These are phyloP conservation scores for Blepharisma undulans DNA, from an alignment of 169 alveolate genomes.

Conservation along the genomic window DNA sequence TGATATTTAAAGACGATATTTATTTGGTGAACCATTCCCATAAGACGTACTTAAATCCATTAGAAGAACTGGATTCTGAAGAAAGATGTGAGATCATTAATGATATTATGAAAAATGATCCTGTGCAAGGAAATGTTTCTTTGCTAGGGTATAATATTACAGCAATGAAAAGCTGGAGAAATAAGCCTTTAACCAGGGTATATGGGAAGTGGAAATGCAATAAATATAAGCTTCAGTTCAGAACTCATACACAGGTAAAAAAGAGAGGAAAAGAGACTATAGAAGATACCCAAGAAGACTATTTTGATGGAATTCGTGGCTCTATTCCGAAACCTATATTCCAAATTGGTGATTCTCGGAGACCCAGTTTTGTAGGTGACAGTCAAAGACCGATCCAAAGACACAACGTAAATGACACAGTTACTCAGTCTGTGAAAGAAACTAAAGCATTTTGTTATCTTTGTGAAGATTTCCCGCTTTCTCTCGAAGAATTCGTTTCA, in stretches of 20 bases:
- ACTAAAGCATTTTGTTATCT: not conserved
- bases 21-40: conserved; percentile 13
- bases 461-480: not conserved
- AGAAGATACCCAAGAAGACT: not conserved
- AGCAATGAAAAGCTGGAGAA: not conserved
- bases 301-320: not conserved
- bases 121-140: conserved; percentile 34
- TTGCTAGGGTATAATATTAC: not conserved
- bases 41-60: not conserved
- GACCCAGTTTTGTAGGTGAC: not conserved
- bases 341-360: not conserved
- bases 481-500: not conserved
- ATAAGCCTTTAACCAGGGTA: not conserved
- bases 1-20: not conserved
- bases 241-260: not conserved
- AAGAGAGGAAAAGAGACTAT: not conserved
- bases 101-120: conserved; percentile 30
- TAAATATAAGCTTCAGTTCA: not conserved
- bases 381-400: not conserved
- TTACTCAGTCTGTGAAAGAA: not conserved
- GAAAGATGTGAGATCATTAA: conserved; percentile 11
- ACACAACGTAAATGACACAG: not conserved
- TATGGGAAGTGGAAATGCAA: conserved; percentile 18
- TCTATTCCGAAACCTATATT: not conserved
- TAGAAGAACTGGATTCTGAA: conserved; percentile 33